Evolutionary conservation across 106 monocot species (phyloP).

Genomic region (Acanthochlamys bracteata): DNA sequence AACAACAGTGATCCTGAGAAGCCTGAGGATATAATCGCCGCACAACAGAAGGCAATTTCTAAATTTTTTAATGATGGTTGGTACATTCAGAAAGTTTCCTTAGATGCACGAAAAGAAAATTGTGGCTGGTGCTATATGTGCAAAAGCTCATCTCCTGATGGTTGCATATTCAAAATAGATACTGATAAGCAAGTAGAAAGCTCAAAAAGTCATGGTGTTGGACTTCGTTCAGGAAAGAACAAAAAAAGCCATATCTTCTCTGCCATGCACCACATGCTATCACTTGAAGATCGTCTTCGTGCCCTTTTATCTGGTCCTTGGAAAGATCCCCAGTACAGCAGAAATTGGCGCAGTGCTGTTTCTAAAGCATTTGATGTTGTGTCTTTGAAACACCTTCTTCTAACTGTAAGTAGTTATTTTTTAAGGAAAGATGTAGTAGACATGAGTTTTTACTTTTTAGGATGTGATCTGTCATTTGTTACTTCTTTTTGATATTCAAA

Average conservation of each 20-base stretch:
- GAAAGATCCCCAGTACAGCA: constrained; percentile 62
- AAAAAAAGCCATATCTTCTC: constrained; percentile 46
- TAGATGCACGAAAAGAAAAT: constrained; percentile 50
- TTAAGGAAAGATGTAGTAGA: not conserved
- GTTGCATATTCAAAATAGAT: constrained; percentile 53
- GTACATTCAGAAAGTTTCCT: constrained; percentile 33
- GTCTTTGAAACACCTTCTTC: constrained; percentile 50
- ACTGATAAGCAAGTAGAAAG: constrained; percentile 33
- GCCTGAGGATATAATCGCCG: constrained; percentile 38
- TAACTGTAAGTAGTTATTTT: constrained; percentile 46
- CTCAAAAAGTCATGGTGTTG: constrained; percentile 13
- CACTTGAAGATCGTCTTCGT: constrained; percentile 53
- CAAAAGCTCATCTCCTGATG: constrained; percentile 28
- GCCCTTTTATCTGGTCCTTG: constrained; percentile 80
- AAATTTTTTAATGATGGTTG: constrained; percentile 32
- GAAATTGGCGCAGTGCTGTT: constrained; percentile 56
- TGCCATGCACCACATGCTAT: constrained; percentile 49
- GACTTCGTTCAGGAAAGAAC: constrained; percentile 34
- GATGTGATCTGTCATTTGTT: not conserved
- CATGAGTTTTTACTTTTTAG: constrained; percentile 1
- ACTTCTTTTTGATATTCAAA: not conserved
- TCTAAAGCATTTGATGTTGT: constrained; percentile 53
- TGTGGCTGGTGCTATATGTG: constrained; percentile 96
- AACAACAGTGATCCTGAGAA: constrained; percentile 23
- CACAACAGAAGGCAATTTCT: constrained; percentile 50